Evolutionary conservation across 2,329 filamentous ascomycete genomes (phyloP).

Genomic region (Gaeumannomyces sp.): DNA sequence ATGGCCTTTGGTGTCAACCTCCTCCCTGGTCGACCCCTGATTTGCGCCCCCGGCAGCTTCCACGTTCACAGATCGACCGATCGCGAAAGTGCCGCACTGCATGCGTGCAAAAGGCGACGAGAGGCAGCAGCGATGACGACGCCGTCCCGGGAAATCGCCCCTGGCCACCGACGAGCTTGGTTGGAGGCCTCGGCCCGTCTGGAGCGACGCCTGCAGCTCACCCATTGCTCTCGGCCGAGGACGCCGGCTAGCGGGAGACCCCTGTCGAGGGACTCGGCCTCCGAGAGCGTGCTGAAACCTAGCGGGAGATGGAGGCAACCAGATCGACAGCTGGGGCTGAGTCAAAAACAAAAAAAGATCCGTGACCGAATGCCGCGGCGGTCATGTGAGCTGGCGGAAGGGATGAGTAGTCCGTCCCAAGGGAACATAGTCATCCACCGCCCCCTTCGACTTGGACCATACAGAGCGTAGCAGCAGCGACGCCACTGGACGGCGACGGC

Average conservation of each 20-base stretch:
- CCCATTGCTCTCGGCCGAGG: neutral
- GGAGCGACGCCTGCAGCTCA: too few species aligned
- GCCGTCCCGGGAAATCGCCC: neutral
- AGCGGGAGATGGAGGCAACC: too few species aligned
- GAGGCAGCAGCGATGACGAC: neutral
- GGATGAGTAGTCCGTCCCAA: neutral
- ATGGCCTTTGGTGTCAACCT: neutral
- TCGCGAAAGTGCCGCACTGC: neutral
- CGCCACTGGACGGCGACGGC: neutral
- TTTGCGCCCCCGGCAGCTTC: neutral
- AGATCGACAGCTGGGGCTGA: neutral
- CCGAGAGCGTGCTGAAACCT: neutral
- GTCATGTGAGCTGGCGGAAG: neutral
- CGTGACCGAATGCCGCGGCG: neutral
- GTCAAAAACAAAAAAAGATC: neutral
- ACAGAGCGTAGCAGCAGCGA: neutral
- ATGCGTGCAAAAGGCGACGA: neutral
- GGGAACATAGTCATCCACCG: neutral
- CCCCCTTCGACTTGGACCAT: neutral
- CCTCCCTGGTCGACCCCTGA: neutral
- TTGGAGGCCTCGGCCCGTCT: neutral
- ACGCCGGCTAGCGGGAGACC: neutral
- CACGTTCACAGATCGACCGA: neutral
- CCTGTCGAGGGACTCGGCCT: neutral
- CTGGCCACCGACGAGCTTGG: neutral